Base-by-base conservation (phyloP, 1,284 basidiomycete genomes). In the Trichosporon coremiiforme region DNA sequence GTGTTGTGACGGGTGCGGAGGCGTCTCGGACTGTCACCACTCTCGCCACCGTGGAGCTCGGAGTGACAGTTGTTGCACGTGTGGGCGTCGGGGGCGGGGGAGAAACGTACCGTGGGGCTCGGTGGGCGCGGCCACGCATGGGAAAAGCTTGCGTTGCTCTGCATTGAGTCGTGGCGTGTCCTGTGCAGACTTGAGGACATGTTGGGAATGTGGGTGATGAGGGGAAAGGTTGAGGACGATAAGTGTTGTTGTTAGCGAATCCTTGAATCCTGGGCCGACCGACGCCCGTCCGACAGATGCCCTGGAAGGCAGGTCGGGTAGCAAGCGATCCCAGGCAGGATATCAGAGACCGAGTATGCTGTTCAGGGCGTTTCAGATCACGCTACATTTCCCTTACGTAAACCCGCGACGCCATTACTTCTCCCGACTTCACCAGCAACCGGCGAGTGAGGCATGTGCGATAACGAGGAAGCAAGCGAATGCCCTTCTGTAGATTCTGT, bases 111-210 rank as follows among this genome's bases (percentile, higher is more conserved):
- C 4, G 72, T 69, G 6, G 72, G 72, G 41, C 70, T 71, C 22
- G 72, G 72, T 13, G 72, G 72, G 13, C 72, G 53, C n/a, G 65
- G 68, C 72, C 72, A 73, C 12, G n/a, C 64, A 17, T 60, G 29
- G n/a, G 38, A n/a, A 4, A 70, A 65, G 25, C 67, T 69, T 6
- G 67, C 17, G 15, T 53, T 66, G 50, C 64, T 66, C 65, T 73
- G 72, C 70, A 73, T 69, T 29, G 68, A 71, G 65, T 70, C 66
- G 65, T 74, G 72, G 25, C 72, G 38, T 6, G 31, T 45, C 36
- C 66, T 53, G 29, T 64, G 67, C 33, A 50, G 5, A 20, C 65
- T 64, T 8, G 50, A 31, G 15, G 67, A 31, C 67, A 68, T 68
- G 64, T 15, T 17, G 64, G 17, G 35, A 22, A 29, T 33, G 57